Evolutionary conservation across 2,329 filamentous ascomycete genomes (phyloP).

Genomic region (Tothia fuscella): DNA sequence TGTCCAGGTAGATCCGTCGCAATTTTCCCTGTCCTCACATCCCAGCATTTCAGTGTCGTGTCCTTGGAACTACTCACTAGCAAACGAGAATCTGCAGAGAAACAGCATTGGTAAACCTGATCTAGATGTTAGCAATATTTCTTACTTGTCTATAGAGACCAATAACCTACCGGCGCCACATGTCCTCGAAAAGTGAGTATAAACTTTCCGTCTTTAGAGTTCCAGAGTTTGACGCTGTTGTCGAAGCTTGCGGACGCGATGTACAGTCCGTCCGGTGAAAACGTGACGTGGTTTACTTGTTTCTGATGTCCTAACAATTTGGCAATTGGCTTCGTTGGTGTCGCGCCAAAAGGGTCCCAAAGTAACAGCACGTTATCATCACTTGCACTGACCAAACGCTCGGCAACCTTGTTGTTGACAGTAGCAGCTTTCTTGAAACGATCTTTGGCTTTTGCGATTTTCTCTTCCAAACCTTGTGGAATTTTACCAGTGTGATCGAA

Average conservation of each 20-base stretch:
- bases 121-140: background rate
- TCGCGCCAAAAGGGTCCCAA: conserved; percentile 57
- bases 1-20: conserved; percentile 77
- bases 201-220: conserved; percentile 62
- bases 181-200: conserved; percentile 81
- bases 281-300: conserved; percentile 89
- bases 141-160: background rate
- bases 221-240: conserved; percentile 92
- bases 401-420: conserved; percentile 62
- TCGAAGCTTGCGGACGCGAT: conserved; percentile 88
- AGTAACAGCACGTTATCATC: conserved; percentile 96
- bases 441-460: conserved; percentile 61
- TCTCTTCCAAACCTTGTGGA: conserved; percentile 57
- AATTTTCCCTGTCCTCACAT: conserved; percentile 73
- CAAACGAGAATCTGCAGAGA: conserved; percentile 83
- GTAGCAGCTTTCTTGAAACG: conserved; percentile 78
- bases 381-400: conserved; percentile 78
- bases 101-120: conserved; percentile 64
- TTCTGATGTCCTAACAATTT: conserved; percentile 90
- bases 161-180: conserved; percentile 65
- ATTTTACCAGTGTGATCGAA: conserved; percentile 69
- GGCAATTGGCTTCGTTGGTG: conserved; percentile 64
- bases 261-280: conserved; percentile 77
- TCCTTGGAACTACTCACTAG: conserved; percentile 84
- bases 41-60: conserved; percentile 91